These are phyloP conservation scores for Diaporthe vexans DNA, from an alignment of 2,329 filamentous ascomycete species.

Conservation along the genomic window DNA sequence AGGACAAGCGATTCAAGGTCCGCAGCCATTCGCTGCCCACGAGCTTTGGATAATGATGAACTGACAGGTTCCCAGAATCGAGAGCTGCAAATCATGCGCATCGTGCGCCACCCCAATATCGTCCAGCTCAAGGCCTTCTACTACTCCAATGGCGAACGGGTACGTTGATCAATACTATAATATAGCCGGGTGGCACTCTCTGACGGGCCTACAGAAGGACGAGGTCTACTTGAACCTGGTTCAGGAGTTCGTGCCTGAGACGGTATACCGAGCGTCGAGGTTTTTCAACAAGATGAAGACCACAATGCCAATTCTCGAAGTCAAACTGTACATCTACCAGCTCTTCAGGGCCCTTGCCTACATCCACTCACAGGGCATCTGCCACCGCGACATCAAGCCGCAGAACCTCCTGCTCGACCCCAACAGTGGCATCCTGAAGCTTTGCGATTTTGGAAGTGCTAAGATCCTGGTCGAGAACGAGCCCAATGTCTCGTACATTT, in stretches of 20 bases:
- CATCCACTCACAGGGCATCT: slow-evolving; percentile 99
- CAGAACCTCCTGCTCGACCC: slow-evolving; percentile 97
- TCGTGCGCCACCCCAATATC: slow-evolving; percentile 98
- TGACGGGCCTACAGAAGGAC: slow-evolving; percentile 78
- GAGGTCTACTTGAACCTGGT: slow-evolving; percentile 99
- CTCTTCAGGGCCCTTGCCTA: slow-evolving; percentile 98
- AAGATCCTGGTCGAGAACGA: slow-evolving; percentile 99
- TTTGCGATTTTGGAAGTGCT: slow-evolving; percentile 98
- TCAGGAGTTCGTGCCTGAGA: slow-evolving; percentile 98
- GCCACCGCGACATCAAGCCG: slow-evolving; percentile 98
- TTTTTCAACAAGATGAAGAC: slow-evolving; percentile 99
- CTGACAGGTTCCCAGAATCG: slow-evolving; percentile 78
- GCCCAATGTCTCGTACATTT: slow-evolving; percentile 99
- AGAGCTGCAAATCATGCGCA: slow-evolving; percentile 99
- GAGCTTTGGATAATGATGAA: not conserved
- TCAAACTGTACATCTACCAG: slow-evolving; percentile 99
- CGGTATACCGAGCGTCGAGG: slow-evolving; percentile 95
- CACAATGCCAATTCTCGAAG: slow-evolving; percentile 98
- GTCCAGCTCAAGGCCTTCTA: slow-evolving; percentile 99
- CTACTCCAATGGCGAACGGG: slow-evolving; percentile 98
- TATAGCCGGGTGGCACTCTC: slow-evolving; percentile 39
- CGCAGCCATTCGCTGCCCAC: slow-evolving; percentile 27
- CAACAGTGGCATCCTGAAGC: slow-evolving; percentile 90
- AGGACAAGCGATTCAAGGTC: slow-evolving; percentile 99
- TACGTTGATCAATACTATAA: slow-evolving; percentile 60